Evolutionary conservation across 169 alveolate species (phyloP), one percentile per base, ranked within the genome.

Genomic region (Cryptosporidium muris): DNA sequence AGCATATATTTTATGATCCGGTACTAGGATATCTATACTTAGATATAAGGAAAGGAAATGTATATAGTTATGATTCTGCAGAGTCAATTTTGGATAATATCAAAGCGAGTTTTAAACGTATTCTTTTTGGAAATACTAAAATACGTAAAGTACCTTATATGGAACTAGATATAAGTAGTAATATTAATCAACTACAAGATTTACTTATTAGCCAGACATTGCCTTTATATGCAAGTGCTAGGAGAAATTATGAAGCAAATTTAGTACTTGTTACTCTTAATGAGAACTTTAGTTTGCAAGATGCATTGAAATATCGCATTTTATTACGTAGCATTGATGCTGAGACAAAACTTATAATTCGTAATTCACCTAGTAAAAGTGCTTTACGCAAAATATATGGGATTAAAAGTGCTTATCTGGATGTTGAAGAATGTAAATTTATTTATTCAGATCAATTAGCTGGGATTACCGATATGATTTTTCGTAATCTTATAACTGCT

Each of bases 311-410:
- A 0, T 74, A 74, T 11, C 38, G 67, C 40, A 36, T 58, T 8
- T 58, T 74, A 53, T 11, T 74, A 16, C 14, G 40, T 48, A 42
- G 45, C 5, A 42, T 58, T 7, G 25, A 74, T 37, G 58, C 85
- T 11, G 3, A 16, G 16, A 56, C 47, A 3, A 66, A 52, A 2
- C 58, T 74, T 7, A 74, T 38, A 43, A 58, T 74, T 25, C 56
- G 85, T 3, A 74, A 74, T 60, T 74, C 54, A 43, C 85, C 85
- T 12, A 56, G 74, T 51, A 66, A 74, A 34, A 9, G n/a, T 74
- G 85, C 85, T 40, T 60, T 74, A 62, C 54, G 85, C 25, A 58
- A 5, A 3, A 74, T 74, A 3, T 74, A 45, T 48, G 43, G 25
- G 42, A 36, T 54, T 54, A 63, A 62, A 11, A 16, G 8, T 40